A percentile compares a stretch with the other conserved stretches of the same genome.
Evolutionary conservation across 495 filamentous ascomycete genomes (phyloP).

Genomic region (Xylaria curta): DNA sequence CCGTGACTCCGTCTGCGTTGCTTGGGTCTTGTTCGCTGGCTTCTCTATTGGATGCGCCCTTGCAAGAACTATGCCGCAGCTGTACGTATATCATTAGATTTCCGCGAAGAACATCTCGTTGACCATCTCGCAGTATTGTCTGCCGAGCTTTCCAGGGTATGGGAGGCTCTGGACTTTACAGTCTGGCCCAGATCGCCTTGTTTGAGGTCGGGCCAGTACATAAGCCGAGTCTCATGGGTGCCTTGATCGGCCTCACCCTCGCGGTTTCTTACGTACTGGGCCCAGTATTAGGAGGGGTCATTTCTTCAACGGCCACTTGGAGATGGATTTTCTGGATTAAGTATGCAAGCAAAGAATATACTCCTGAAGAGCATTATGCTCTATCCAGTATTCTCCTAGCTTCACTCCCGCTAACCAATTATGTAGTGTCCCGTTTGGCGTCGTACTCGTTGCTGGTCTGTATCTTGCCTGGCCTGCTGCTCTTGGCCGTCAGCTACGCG

Average conservation of each 20-base stretch:
- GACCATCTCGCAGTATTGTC: constrained; percentile 54
- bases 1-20: constrained; percentile 52
- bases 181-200: constrained; percentile 60
- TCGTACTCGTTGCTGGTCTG: constrained; percentile 61
- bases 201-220: constrained; percentile 61
- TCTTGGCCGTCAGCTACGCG: constrained; percentile 34
- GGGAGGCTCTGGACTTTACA: constrained; percentile 65
- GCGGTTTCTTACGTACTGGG: constrained; percentile 61
- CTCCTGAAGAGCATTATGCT: too few relatives aligned
- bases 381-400: not conserved
- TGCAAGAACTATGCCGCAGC: constrained; percentile 56
- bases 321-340: constrained; percentile 78
- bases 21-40: constrained; percentile 59
- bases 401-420: constrained; percentile 17
- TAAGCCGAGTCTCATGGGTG: constrained; percentile 52
- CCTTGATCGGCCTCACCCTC: constrained; percentile 51
- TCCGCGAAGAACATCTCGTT: not conserved
- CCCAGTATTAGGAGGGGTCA: constrained; percentile 71
- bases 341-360: constrained; percentile 33
- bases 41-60: constrained; percentile 65
- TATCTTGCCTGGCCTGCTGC: constrained; percentile 56
- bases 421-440: constrained; percentile 62
- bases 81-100: constrained; percentile 48
- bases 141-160: constrained; percentile 67
- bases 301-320: constrained; percentile 69